These are phyloP conservation scores for Globisporangium radiosum DNA, from an alignment of 352 stramenopile genomes.

Conservation along the genomic window DNA sequence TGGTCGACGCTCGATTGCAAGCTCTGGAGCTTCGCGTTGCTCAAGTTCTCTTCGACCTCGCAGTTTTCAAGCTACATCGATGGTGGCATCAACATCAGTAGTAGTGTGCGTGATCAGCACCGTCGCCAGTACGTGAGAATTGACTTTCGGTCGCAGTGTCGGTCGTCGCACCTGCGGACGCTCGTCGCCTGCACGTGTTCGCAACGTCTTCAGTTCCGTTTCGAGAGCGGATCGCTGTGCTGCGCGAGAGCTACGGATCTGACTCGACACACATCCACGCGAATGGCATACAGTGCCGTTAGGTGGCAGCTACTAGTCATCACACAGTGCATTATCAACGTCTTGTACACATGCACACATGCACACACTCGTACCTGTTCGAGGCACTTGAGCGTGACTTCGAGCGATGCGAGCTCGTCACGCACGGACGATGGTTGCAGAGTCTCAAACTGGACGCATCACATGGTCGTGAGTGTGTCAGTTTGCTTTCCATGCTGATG, in stretches of 20 bases:
- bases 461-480: no score
- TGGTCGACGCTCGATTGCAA: conserved; percentile 4
- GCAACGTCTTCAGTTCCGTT: neutral
- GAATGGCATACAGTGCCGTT: no score
- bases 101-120: neutral
- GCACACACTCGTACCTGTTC: conserved; percentile 18
- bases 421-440: conserved; percentile 14
- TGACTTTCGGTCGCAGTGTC: neutral
- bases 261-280: neutral
- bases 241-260: conserved; percentile 9
- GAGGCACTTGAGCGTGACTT: conserved; percentile 34
- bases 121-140: neutral
- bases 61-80: neutral
- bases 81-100: neutral
- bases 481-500: no score
- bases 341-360: neutral
- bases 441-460: conserved; percentile 7
- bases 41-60: conserved; percentile 8
- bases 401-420: conserved; percentile 24
- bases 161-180: neutral
- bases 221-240: conserved; percentile 1
- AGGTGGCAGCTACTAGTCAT: no score
- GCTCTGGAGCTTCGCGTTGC: conserved; percentile 6
- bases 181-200: neutral
- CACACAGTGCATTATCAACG: neutral